phyloP scores from a whole-genome alignment of 176 grass and related monocot species.

The Chrysopogon serrulatus region DNA sequence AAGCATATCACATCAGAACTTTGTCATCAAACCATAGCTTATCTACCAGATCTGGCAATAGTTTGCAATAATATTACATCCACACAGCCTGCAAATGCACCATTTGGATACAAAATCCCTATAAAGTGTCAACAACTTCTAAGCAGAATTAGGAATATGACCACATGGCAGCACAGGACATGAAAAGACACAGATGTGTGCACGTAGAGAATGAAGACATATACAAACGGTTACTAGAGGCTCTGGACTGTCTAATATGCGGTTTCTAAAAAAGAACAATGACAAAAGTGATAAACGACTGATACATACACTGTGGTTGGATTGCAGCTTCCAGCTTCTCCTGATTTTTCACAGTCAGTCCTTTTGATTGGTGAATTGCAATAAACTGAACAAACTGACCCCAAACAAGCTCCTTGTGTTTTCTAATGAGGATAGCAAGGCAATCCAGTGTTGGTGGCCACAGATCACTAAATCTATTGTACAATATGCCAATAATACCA shows the following conservation, averaged over 20 bases:
- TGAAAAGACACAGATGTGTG: background rate
- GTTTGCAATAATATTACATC: background rate
- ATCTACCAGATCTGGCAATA: background rate
- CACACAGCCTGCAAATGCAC: background rate
- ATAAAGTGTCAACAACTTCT: background rate
- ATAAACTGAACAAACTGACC: slow-evolving; percentile 61
- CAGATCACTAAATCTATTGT: slow-evolving; percentile 83
- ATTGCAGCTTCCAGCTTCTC: slow-evolving; percentile 36
- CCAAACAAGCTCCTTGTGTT: slow-evolving; percentile 79
- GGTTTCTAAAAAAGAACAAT: slow-evolving; percentile 18
- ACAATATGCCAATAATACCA: slow-evolving; percentile 74
- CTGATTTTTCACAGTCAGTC: slow-evolving; percentile 23
- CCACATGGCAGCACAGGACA: background rate
- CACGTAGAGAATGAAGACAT: background rate
- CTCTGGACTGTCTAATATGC: background rate
- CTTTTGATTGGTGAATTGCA: slow-evolving; percentile 42
- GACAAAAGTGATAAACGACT: background rate
- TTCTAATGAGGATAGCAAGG: slow-evolving; percentile 61
- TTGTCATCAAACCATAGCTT: background rate
- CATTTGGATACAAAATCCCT: background rate
- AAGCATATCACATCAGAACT: background rate
- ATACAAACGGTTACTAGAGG: background rate
- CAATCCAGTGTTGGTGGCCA: slow-evolving; percentile 74
- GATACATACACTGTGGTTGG: slow-evolving; percentile 54
- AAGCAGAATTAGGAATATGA: background rate